phyloP scores from a whole-genome alignment of 768 basidiomycete species.

The Xerocomellus intermedius region DNA sequence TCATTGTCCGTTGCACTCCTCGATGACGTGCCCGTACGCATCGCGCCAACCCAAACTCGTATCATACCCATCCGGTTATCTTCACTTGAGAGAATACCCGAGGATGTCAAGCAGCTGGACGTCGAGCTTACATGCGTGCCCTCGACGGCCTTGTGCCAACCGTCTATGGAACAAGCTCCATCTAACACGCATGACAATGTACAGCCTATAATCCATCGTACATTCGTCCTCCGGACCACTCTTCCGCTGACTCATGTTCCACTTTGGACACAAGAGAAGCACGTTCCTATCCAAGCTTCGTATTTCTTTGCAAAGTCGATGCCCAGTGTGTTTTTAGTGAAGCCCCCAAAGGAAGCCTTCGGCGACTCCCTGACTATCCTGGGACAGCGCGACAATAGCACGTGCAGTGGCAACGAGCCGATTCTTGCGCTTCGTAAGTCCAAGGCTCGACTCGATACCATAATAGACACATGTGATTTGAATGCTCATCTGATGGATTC shows the following conservation, averaged over 20 bases:
- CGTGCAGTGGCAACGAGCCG: conserved; percentile 38
- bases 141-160: background rate
- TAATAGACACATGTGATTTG: background rate
- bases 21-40: conserved; percentile 25
- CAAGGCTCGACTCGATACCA: background rate
- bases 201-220: background rate
- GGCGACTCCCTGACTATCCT: background rate
- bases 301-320: conserved; percentile 56
- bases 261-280: conserved; percentile 38
- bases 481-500: conserved; percentile 1
- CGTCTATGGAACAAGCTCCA: background rate
- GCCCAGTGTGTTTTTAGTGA: conserved; percentile 57
- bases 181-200: background rate
- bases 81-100: conserved; percentile 28
- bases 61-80: conserved; percentile 52
- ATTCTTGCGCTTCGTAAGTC: conserved; percentile 65
- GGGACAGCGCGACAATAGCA: background rate
- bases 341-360: conserved; percentile 49
- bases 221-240: conserved; percentile 31
- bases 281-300: conserved; percentile 48
- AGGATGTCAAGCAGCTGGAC: conserved; percentile 34
- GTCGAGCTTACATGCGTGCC: conserved; percentile 39
- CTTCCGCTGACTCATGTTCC: conserved; percentile 48
- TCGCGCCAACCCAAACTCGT: conserved; percentile 65
- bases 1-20: conserved; percentile 22